Percentiles rank a stretch among this genome's conserved stretches.
Evolutionary conservation across 306 rosid genomes (phyloP).

Genomic region (Spatholobus suberectus): DNA sequence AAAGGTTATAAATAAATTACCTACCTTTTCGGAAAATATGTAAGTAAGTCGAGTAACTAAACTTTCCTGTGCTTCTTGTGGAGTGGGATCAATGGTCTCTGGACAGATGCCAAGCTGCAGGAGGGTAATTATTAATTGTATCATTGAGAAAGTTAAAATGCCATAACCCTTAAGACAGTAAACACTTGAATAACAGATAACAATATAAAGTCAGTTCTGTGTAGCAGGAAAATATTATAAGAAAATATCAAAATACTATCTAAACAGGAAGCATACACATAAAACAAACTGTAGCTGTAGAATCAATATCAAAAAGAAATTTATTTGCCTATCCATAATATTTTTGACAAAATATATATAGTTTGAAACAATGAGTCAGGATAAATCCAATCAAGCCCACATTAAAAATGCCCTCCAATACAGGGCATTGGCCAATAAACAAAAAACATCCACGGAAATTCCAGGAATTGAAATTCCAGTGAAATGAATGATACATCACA

Average conservation of each 20-base stretch:
- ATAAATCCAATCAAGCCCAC: not conserved
- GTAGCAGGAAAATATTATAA: not conserved
- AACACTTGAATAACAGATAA: constrained; percentile 29
- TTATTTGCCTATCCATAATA: constrained; percentile 23
- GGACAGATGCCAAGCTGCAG: constrained; percentile 75
- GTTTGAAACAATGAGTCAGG: constrained; percentile 3
- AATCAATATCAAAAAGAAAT: not conserved
- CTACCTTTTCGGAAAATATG: constrained; percentile 82
- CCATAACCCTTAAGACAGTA: not conserved
- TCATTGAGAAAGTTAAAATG: constrained; percentile 20
- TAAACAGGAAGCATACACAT: not conserved
- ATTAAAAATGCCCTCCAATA: constrained; percentile 3
- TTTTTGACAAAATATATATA: not conserved
- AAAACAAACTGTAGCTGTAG: constrained; percentile 10
- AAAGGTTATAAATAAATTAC: constrained; percentile 38
- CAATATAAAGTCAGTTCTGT: constrained; percentile 3
- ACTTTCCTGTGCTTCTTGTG: constrained; percentile 64
- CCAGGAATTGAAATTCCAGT: not conserved
- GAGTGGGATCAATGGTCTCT: constrained; percentile 50
- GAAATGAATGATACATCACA: not conserved
- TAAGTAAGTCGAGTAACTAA: constrained; percentile 58
- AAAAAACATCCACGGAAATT: not conserved
- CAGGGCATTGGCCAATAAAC: not conserved
- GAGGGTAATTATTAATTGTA: constrained; percentile 36
- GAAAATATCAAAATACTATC: not conserved